These are phyloP conservation scores for Lepidium sativum DNA, from an alignment of 345 rosid genomes.

Conservation along the genomic window DNA sequence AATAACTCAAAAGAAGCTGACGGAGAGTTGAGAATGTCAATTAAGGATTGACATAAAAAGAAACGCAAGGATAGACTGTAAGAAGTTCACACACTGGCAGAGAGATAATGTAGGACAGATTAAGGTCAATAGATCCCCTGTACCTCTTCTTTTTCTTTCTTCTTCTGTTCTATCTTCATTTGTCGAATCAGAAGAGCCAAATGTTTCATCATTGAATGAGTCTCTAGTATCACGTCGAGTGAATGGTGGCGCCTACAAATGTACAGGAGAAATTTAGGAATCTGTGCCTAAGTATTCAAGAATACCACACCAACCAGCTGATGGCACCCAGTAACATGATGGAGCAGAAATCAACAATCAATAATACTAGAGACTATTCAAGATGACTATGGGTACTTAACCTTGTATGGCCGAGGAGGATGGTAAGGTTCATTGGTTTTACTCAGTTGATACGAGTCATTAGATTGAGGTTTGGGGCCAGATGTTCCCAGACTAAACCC, in stretches of 20 bases:
- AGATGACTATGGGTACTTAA: constrained; percentile 21
- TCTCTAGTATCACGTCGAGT: constrained; percentile 60
- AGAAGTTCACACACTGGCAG: constrained; percentile 14
- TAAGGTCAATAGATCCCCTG: constrained; percentile 8
- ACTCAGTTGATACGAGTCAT: constrained; percentile 54
- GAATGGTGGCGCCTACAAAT: constrained; percentile 66
- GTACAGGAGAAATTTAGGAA: constrained; percentile 12
- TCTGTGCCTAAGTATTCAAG: not conserved
- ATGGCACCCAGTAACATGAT: not conserved
- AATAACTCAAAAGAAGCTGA: constrained; percentile 88
- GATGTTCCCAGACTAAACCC: constrained; percentile 54
- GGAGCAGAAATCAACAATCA: constrained; percentile 9
- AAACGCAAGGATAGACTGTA: constrained; percentile 6
- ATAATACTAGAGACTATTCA: not conserved
- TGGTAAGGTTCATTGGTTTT: constrained; percentile 82
- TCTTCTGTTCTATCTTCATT: constrained; percentile 91
- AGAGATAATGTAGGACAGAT: not conserved
- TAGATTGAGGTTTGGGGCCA: constrained; percentile 51
- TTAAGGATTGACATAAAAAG: not conserved
- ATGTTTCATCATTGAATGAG: constrained; percentile 81
- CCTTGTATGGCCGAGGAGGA: constrained; percentile 96
- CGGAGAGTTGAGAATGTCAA: constrained; percentile 20
- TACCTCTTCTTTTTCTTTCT: constrained; percentile 95
- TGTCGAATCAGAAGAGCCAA: constrained; percentile 74
- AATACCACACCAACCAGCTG: constrained; percentile 3